Base-by-base conservation (phyloP, 371 early-diverging fungal species). In the Mucor lusitanicus region DNA sequence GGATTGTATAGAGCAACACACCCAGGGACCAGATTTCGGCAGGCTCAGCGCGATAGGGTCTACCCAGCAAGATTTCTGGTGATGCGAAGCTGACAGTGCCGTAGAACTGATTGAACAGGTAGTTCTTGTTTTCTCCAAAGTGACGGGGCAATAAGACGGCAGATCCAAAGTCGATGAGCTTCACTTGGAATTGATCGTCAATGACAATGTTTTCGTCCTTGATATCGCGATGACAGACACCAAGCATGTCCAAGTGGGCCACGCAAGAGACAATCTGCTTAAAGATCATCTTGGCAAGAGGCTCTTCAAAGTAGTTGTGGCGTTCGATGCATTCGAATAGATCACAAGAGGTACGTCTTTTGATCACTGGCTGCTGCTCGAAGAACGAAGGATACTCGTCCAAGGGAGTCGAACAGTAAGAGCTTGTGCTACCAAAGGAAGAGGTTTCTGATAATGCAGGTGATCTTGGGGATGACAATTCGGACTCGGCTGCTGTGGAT, bases 1-100 rank as follows among this genome's bases (percentile, higher is more conserved):
- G 79, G 58, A 94, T 87, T 0, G 88, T 92, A 82, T 91, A 93
- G 37, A 94, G 78, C 42, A 91, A 78, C 53, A 90, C 84, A 23
- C 95, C 95, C 6, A 94, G 70, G 0, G 92, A 84, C 94, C 94
- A 95, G 23, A 94, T 81, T 62, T 95, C 95, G 17, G 91, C 90
- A 25, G 91, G 87, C 42, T 90, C 91, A 8, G 93, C 93, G 21
- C 84, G 74, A 72, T 94, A 94, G 61, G 81, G 78, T 74, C 85
- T 78, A 7, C 89, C 87, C 54, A 73, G 76, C 37, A 95, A 76
- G 40, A 94, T 93, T 77, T 95, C 94, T n/a, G 94, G 94, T 27
- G 92, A 83, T 6, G 92, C 92, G 60, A 79, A 85, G 23, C 79
- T 75, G 39, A 88, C 78, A 63, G 89, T 85, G n/a, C 94, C 93